A percentile compares a stretch with the other conserved stretches of the same genome.
phyloP scores from a whole-genome alignment of 495 filamentous ascomycete species.

The Xylaria bambusicola region DNA sequence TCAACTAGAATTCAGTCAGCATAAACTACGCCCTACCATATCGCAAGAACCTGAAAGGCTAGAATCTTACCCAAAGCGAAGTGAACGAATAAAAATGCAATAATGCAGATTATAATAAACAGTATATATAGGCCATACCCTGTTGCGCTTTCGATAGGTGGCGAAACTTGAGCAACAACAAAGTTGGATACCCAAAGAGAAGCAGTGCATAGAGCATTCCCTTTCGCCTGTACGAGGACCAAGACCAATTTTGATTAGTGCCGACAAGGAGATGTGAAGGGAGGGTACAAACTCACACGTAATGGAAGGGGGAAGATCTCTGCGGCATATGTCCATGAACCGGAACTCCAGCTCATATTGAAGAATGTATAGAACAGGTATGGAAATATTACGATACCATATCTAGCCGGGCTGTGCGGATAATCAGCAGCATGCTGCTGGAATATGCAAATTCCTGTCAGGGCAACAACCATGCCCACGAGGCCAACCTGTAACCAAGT shows the following conservation, averaged over 20 bases:
- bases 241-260: neutral
- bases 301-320: slow-evolving; percentile 32
- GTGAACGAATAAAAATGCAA: slow-evolving; percentile 32
- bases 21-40: neutral
- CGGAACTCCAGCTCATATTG: slow-evolving; percentile 34
- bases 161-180: slow-evolving; percentile 30
- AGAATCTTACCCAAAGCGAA: slow-evolving; percentile 26
- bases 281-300: slow-evolving; percentile 17
- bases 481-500: slow-evolving; percentile 31
- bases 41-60: neutral
- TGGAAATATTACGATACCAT: slow-evolving; percentile 33
- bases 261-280: neutral
- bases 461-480: slow-evolving; percentile 29
- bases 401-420: slow-evolving; percentile 22
- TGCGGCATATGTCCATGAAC: slow-evolving; percentile 34
- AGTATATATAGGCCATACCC: slow-evolving; percentile 33
- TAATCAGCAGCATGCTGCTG: slow-evolving; percentile 27
- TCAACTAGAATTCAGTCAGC: neutral
- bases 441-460: slow-evolving; percentile 26
- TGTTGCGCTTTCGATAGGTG: slow-evolving; percentile 29
- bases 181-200: slow-evolving; percentile 34
- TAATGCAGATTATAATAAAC: slow-evolving; percentile 28
- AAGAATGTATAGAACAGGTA: slow-evolving; percentile 34
- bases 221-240: slow-evolving; percentile 25
- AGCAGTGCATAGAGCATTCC: slow-evolving; percentile 32